Conservation (phyloP, 2,329 filamentous ascomycete species). For the Ceratocystis variospora region DNA sequence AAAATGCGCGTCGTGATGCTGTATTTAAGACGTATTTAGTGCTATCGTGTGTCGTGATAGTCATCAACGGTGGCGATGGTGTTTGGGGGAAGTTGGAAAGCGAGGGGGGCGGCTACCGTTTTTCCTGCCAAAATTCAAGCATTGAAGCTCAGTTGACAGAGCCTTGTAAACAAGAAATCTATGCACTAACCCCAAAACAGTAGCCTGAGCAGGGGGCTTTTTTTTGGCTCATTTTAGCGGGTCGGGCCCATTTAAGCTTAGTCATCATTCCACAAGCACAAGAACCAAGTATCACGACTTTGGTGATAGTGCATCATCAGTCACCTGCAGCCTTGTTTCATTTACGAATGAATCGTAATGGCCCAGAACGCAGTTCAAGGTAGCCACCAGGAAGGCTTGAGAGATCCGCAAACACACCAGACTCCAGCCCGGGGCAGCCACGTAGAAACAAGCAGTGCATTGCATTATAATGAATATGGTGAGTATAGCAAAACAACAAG, state of each 20-base stretch:
- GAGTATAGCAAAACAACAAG: not conserved
- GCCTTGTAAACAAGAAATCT: constrained; percentile 12
- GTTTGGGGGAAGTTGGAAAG: constrained; percentile 17
- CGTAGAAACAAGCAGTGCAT: not conserved
- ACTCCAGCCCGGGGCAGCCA: not conserved
- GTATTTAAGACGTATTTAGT: not conserved
- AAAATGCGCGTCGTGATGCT: constrained; percentile 13
- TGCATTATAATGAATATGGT: not conserved
- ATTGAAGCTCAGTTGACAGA: constrained; percentile 11
- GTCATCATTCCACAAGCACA: not conserved
- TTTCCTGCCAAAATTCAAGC: constrained; percentile 9
- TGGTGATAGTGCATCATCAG: no score
- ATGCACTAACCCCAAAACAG: constrained; percentile 11
- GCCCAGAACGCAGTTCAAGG: not conserved
- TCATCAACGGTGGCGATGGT: constrained; percentile 10
- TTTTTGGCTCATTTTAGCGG: not conserved
- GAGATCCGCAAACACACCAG: not conserved
- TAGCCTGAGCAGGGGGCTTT: not conserved
- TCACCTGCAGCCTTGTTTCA: no score
- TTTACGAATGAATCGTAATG: not conserved
- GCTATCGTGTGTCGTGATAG: constrained; percentile 1
- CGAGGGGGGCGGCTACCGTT: constrained; percentile 14
- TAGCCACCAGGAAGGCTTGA: not conserved
- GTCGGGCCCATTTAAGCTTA: not conserved
- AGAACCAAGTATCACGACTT: not conserved